A percentile compares a stretch with the other conserved stretches of the same genome.
Evolutionary conservation across 1,139 yeast species (phyloP).

Genomic region (Geotrichum fermentans): DNA sequence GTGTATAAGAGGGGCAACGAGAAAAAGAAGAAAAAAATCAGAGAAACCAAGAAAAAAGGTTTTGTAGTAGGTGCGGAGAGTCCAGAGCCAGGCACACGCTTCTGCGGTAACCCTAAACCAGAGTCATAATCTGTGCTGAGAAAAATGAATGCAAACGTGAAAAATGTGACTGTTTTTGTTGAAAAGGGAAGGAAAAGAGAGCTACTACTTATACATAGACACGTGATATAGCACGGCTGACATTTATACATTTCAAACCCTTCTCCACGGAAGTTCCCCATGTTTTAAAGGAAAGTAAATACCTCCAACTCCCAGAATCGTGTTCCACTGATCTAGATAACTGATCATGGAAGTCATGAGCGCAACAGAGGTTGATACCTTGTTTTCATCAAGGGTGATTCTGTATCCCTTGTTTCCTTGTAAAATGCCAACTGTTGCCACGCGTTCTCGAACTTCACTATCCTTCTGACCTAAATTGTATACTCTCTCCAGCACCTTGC

Average conservation of each 20-base stretch:
- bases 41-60: neutral
- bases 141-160: too few species aligned
- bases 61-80: too few species aligned
- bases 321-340: conserved; percentile 63
- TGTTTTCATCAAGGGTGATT: conserved; percentile 48
- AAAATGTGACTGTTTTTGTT: conserved; percentile 4
- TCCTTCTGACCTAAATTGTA: conserved; percentile 56
- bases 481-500: conserved; percentile 54
- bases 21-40: conserved; percentile 11
- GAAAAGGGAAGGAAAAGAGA: neutral
- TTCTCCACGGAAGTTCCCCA: conserved; percentile 53
- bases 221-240: neutral
- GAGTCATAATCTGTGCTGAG: too few species aligned
- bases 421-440: conserved; percentile 25
- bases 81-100: too few species aligned
- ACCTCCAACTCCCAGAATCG: conserved; percentile 56
- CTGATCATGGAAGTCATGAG: conserved; percentile 56
- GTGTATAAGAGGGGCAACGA: conserved; percentile 10
- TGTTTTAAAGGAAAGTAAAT: conserved; percentile 53
- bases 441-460: conserved; percentile 56
- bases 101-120: too few species aligned
- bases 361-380: conserved; percentile 53
- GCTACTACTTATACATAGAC: neutral
- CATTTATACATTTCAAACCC: conserved; percentile 41
- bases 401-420: conserved; percentile 49